A percentile compares a stretch with the other conserved stretches of the same genome.
These are phyloP conservation scores for Tetrahymena elliotti DNA, from an alignment of 73 alveolate genomes.

Conservation along the genomic window DNA sequence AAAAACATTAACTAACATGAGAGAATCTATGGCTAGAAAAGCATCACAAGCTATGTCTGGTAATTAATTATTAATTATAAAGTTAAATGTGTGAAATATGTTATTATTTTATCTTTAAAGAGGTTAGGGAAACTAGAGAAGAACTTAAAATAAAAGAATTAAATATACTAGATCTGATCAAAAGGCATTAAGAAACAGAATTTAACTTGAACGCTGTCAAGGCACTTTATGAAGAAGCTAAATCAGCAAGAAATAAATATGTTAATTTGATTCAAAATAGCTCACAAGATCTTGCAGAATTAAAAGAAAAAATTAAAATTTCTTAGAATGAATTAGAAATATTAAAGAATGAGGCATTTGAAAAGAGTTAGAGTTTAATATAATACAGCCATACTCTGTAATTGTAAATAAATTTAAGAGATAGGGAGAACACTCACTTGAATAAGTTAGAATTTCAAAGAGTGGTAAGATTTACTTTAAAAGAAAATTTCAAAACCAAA, in stretches of 20 bases:
- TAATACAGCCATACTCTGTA: conserved; percentile 80
- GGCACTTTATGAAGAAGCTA: conserved; percentile 90
- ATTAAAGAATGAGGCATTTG: conserved; percentile 85
- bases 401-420: conserved; percentile 75
- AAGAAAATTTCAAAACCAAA: background rate
- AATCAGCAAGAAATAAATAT: conserved; percentile 92
- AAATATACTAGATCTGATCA: conserved; percentile 78
- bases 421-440: conserved; percentile 81
- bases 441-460: conserved; percentile 78
- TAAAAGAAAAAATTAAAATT: conserved; percentile 90
- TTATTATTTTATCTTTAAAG: background rate
- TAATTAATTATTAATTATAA: background rate
- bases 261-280: conserved; percentile 87
- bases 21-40: conserved; percentile 93
- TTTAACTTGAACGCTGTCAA: conserved; percentile 77
- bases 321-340: conserved; percentile 91
- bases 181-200: conserved; percentile 87
- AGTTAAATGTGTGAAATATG: too few species aligned
- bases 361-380: conserved; percentile 80
- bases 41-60: conserved; percentile 85
- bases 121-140: conserved; percentile 94
- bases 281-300: conserved; percentile 92
- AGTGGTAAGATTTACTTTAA: background rate
- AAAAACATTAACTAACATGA: conserved; percentile 71
- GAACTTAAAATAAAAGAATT: conserved; percentile 91